These are phyloP conservation scores for Capsella rubella DNA, from an alignment of 441 rosid genomes.

Conservation along the genomic window DNA sequence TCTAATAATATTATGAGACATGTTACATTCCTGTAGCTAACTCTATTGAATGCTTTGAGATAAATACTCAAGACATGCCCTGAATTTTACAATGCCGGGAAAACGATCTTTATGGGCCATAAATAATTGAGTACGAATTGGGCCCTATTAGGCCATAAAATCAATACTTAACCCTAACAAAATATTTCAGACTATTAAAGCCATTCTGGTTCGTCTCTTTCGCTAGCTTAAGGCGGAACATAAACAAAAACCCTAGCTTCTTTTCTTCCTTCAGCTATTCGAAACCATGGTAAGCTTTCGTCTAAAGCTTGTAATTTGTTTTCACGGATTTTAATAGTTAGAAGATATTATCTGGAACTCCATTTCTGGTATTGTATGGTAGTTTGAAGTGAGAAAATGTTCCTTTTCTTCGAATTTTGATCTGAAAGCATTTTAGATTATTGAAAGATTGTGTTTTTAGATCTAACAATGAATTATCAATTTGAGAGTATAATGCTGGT, in stretches of 20 bases:
- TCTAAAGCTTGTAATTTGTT: not conserved
- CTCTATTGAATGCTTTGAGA: not conserved
- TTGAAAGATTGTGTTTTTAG: not conserved
- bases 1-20: not conserved
- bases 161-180: conserved; percentile 19
- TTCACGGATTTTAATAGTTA: not conserved
- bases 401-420: not conserved
- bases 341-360: not conserved
- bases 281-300: conserved; percentile 43
- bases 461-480: not conserved
- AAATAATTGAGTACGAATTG: not conserved
- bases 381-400: not conserved
- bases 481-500: not conserved
- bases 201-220: conserved; percentile 24
- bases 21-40: not conserved
- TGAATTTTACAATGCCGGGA: no score
- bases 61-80: not conserved
- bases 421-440: conserved; percentile 2
- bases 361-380: not conserved
- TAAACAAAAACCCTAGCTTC: conserved; percentile 33
- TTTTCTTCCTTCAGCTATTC: not conserved
- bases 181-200: conserved; percentile 21
- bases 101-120: conserved; percentile 7
- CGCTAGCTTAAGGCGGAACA: conserved; percentile 12
- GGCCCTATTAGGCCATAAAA: conserved; percentile 14